A percentile compares a stretch with the other conserved stretches of the same genome.
Conservation (phyloP, 495 filamentous ascomycete species). For the Penicillium silybi region DNA sequence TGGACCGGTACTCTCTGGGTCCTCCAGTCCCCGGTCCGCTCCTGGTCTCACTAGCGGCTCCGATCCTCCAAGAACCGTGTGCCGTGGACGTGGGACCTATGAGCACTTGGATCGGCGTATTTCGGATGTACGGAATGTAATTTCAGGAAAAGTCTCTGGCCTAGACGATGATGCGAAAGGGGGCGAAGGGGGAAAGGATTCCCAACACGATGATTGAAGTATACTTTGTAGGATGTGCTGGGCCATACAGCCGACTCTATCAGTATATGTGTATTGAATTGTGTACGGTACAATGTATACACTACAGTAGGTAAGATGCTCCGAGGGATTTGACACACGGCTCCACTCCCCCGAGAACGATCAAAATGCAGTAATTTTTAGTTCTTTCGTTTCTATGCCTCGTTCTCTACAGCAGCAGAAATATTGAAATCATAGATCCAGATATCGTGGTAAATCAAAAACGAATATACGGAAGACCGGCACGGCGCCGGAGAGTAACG, state of each 20-base stretch:
- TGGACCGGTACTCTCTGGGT: background rate
- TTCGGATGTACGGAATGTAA: conserved; percentile 5
- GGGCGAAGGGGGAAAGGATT: no score
- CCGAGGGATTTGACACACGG: background rate
- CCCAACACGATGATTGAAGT: no score
- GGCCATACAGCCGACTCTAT: conserved; percentile 5
- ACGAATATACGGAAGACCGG: conserved; percentile 1
- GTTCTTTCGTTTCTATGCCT: no score
- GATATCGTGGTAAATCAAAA: background rate
- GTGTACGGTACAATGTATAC: background rate
- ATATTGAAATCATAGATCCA: no score
- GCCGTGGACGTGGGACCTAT: background rate
- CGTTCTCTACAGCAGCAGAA: no score
- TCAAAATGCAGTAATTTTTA: no score
- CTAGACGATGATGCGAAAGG: no score
- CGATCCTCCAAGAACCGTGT: conserved; percentile 6
- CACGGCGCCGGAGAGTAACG: conserved; percentile 8
- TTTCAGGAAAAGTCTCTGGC: no score
- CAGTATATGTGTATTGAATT: background rate
- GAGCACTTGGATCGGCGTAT: conserved; percentile 11
- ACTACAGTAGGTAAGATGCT: background rate
- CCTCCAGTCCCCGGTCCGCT: background rate
- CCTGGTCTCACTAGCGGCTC: conserved; percentile 5
- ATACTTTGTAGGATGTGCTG: no score
- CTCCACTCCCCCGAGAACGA: background rate